Evolutionary conservation across 352 stramenopile genomes (phyloP).

Genomic region (Pythium chondricola): DNA sequence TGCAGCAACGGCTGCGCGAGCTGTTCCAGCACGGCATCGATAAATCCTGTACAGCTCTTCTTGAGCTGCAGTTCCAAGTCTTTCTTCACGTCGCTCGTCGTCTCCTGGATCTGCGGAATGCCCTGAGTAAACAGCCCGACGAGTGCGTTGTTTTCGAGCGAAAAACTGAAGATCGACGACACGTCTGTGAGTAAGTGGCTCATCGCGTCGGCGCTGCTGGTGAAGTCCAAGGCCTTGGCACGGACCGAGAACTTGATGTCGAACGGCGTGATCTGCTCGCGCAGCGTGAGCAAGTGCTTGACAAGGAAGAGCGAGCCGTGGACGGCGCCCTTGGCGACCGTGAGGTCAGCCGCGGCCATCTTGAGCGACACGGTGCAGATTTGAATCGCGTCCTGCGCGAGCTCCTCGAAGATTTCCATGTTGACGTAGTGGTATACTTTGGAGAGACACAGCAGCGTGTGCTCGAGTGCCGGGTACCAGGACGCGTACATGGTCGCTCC

Average conservation of each 20-base stretch:
- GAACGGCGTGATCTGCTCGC: slow-evolving; percentile 82
- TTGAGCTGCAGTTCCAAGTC: slow-evolving; percentile 75
- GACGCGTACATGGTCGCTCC: slow-evolving; percentile 52
- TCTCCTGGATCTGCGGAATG: slow-evolving; percentile 76
- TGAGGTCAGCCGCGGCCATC: slow-evolving; percentile 66
- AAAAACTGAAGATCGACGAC: slow-evolving; percentile 58
- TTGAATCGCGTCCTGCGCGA: slow-evolving; percentile 78
- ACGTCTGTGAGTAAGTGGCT: slow-evolving; percentile 60
- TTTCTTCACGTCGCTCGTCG: slow-evolving; percentile 73
- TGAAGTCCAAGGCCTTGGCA: slow-evolving; percentile 72
- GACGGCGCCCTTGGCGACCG: slow-evolving; percentile 35
- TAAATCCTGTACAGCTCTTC: slow-evolving; percentile 73
- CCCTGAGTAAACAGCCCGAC: slow-evolving; percentile 57
- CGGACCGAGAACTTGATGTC: slow-evolving; percentile 74
- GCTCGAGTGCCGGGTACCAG: slow-evolving; percentile 80
- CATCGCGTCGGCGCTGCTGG: slow-evolving; percentile 68
- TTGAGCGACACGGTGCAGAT: slow-evolving; percentile 74
- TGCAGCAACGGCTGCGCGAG: slow-evolving; percentile 44
- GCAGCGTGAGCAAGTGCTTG: slow-evolving; percentile 76
- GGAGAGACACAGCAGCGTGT: slow-evolving; percentile 79
- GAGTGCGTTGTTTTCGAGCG: slow-evolving; percentile 47
- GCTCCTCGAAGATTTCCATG: slow-evolving; percentile 82
- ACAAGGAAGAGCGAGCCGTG: slow-evolving; percentile 75
- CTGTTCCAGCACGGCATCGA: slow-evolving; percentile 66
- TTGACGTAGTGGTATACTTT: slow-evolving; percentile 84